phyloP scores from a whole-genome alignment of 768 basidiomycete genomes.

The Trametes cubensis region DNA sequence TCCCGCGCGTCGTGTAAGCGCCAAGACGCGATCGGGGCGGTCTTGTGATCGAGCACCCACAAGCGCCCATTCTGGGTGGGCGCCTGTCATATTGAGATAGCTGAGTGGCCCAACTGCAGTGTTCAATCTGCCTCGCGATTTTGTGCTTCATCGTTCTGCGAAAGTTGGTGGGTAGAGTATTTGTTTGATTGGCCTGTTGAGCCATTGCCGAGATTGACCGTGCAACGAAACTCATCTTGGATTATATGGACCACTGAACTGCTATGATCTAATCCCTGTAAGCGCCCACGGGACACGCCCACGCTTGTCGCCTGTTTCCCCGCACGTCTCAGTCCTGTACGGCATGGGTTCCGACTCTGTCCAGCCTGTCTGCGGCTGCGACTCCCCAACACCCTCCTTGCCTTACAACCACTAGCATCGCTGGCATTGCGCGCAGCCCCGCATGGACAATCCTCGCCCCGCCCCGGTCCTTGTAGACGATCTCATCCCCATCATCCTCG shows the following conservation, averaged over 20 bases:
- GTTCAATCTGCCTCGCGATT: too few relatives aligned
- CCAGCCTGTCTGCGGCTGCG: slow-evolving; percentile 7
- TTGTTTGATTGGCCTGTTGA: too few relatives aligned
- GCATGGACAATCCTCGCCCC: slow-evolving; percentile 11
- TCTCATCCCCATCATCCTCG: slow-evolving; percentile 55
- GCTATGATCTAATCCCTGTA: not conserved
- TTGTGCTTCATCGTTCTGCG: too few relatives aligned
- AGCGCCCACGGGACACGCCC: slow-evolving; percentile 4
- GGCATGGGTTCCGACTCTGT: slow-evolving; percentile 17
- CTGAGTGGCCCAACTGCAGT: too few relatives aligned
- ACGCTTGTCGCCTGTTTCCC: slow-evolving; percentile 2
- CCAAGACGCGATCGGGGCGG: not conserved
- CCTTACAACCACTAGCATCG: slow-evolving; percentile 16
- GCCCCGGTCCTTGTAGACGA: slow-evolving; percentile 48
- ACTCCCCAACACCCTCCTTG: not conserved
- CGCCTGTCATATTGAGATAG: too few relatives aligned
- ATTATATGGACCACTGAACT: too few relatives aligned
- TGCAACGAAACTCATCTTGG: too few relatives aligned
- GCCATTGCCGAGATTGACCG: too few relatives aligned
- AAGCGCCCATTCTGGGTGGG: too few relatives aligned
- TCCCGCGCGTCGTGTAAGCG: slow-evolving; percentile 5
- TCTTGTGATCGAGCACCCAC: slow-evolving; percentile 7
- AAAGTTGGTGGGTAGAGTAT: too few relatives aligned
- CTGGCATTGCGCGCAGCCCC: slow-evolving; percentile 13
- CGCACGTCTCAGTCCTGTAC: slow-evolving; percentile 10